Conservation (phyloP, 2,329 filamentous ascomycete species). For the Catunica adiposa region DNA sequence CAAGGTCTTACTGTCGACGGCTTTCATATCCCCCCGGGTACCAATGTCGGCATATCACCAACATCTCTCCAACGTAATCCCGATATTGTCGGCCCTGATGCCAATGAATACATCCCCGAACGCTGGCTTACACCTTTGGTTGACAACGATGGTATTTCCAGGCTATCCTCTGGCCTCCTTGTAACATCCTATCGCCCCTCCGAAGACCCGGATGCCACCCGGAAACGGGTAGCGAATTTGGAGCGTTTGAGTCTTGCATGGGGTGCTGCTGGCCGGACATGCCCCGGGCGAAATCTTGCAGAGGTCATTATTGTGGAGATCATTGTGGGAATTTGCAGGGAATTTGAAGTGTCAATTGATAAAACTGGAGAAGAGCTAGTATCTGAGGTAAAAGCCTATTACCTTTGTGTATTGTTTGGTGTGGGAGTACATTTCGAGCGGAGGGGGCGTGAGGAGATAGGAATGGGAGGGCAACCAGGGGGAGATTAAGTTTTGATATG, state of each 20-base stretch:
- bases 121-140: slow-evolving; percentile 25
- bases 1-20: slow-evolving; percentile 25
- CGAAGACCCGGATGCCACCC: slow-evolving; percentile 17
- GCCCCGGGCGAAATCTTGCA: slow-evolving; percentile 34
- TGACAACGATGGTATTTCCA: background rate
- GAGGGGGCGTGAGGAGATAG: background rate
- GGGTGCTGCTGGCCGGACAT: slow-evolving; percentile 34
- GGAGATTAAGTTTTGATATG: background rate
- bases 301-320: slow-evolving; percentile 33
- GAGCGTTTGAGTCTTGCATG: slow-evolving; percentile 34
- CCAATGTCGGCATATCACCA: slow-evolving; percentile 35
- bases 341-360: slow-evolving; percentile 27
- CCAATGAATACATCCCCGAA: slow-evolving; percentile 28
- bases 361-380: slow-evolving; percentile 16
- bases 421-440: slow-evolving; percentile 1
- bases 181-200: background rate
- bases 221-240: slow-evolving; percentile 21
- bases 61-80: slow-evolving; percentile 32
- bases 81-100: slow-evolving; percentile 32
- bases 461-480: background rate
- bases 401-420: slow-evolving; percentile 12
- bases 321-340: slow-evolving; percentile 25
- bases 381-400: slow-evolving; percentile 5
- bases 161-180: slow-evolving; percentile 3
- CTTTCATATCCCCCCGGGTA: slow-evolving; percentile 26